Evolutionary conservation across 371 early-diverging fungal genomes (phyloP).

Genomic region (Mortierella sp.): DNA sequence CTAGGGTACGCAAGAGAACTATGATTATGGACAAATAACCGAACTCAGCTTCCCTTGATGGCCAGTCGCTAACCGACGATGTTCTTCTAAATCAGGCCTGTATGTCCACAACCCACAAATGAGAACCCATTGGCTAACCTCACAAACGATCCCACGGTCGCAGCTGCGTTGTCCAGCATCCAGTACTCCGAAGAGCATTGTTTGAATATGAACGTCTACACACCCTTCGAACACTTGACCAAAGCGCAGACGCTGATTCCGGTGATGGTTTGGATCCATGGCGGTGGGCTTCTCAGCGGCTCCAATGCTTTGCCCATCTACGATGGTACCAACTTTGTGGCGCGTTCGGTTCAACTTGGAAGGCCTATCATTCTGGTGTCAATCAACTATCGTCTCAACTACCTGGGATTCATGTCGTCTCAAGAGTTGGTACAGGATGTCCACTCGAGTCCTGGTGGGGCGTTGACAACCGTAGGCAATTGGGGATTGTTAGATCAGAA

Average conservation of each 20-base stretch:
- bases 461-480: constrained; percentile 38
- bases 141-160: constrained; percentile 1
- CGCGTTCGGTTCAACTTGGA: constrained; percentile 15
- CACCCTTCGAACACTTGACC: constrained; percentile 18
- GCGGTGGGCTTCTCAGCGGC: constrained; percentile 32
- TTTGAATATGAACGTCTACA: constrained; percentile 42
- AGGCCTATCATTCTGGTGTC: constrained; percentile 38
- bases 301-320: constrained; percentile 12
- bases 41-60: background rate
- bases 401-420: constrained; percentile 39
- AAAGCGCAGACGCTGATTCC: constrained; percentile 19
- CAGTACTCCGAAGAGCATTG: constrained; percentile 27
- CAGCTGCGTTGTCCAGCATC: background rate
- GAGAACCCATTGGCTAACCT: constrained; percentile 10
- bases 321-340: constrained; percentile 31
- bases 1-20: constrained; percentile 12
- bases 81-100: constrained; percentile 19
- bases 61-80: no score
- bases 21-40: no score
- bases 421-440: constrained; percentile 33
- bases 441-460: background rate
- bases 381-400: constrained; percentile 43
- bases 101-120: constrained; percentile 20
- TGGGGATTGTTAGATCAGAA: constrained; percentile 58
- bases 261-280: constrained; percentile 44